Percentiles rank a stretch among this genome's conserved stretches.
Evolutionary conservation across 73 alveolate genomes (phyloP).

Genomic region (Stentor coeruleus): DNA sequence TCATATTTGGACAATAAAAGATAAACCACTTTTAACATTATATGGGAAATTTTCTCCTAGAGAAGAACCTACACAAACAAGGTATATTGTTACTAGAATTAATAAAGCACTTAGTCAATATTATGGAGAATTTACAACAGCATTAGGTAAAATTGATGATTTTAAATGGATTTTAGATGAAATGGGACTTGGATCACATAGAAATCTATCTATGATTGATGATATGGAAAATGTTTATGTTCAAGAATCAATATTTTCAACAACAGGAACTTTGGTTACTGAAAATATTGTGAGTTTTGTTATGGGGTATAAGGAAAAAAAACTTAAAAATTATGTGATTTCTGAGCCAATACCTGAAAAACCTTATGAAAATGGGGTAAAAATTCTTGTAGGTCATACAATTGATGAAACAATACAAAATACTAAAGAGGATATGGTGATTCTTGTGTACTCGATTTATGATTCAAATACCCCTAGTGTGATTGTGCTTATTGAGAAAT

Average conservation of each 20-base stretch:
- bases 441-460: neutral
- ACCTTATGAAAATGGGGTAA: neutral
- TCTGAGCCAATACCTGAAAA: neutral
- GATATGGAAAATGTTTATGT: neutral
- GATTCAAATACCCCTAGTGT: neutral
- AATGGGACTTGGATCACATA: neutral
- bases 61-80: neutral
- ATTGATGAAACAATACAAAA: too few relatives aligned
- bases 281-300: neutral
- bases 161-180: neutral
- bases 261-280: neutral
- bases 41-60: neutral
- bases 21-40: neutral
- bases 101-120: neutral
- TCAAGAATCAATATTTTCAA: neutral
- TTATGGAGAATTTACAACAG: neutral
- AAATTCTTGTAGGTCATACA: neutral
- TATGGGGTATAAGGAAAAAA: neutral
- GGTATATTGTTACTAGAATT: neutral
- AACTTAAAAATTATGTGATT: too few relatives aligned
- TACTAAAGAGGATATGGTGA: neutral
- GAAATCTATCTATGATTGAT: neutral
- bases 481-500: neutral
- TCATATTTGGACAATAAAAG: neutral
- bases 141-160: neutral